Evolutionary conservation across 192 early-diverging fungal species (phyloP), one percentile per base, ranked within the genome.

Genomic region (Chytriomyces hyalinus): DNA sequence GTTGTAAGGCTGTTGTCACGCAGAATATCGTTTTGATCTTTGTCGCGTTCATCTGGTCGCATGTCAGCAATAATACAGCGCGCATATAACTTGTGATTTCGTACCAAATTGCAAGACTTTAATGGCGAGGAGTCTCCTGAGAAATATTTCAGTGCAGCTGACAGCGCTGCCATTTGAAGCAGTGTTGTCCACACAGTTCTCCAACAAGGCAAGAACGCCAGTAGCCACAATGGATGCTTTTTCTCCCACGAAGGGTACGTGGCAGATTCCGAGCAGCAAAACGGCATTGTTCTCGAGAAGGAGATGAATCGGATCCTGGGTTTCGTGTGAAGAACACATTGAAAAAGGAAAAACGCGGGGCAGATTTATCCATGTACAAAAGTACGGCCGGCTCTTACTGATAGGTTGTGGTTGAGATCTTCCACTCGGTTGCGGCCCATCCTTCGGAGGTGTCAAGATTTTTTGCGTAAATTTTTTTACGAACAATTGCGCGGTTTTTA

Each of bases 21-120:
- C 24, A 84, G 78, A 45, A 87, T 84, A 61, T 84, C 80, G 57
- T 78, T 80, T 57, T 85, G 64, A 70, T 87, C 84, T 59, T 80
- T 79, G 49, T 61, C 69, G 49, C 78, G 80, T 51, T 71, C 73
- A 48, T 70, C 85, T 86, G 61, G 26, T 68, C n/a, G 36, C 47
- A 3, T 65, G 36, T 36, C 36, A 36, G 36, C 2, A 36, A 36
- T 36, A 36, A 36, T 0, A 36, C 36, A 36, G 36, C 3, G 36
- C 1, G 36, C 2, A 36, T 36, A n/a, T 80, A 20, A 76, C 9
- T 24, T 49, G 24, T 57, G 5, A 57, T n/a, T n/a, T 57, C 53
- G 53, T 63, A 78, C 77, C 60, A 78, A 69, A 78, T 43, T 78
- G 70, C 62, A 47, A 17, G 45, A 76, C 28, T 36, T 70, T 69